Evolutionary conservation across 2,329 filamentous ascomycete genomes (phyloP), one percentile per base, ranked within the genome.

Genomic region (Fusarium goolgardi): DNA sequence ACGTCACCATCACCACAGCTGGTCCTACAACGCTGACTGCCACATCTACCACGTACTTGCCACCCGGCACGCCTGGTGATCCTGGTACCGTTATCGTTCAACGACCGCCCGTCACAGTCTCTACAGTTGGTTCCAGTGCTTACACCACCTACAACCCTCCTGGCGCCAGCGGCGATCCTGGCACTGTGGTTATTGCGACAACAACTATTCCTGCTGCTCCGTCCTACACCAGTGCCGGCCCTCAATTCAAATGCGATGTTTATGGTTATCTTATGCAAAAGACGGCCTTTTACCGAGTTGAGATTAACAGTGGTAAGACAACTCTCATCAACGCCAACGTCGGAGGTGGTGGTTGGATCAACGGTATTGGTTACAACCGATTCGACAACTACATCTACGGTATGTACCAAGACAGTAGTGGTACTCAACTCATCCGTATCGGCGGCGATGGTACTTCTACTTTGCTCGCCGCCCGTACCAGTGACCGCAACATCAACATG

Each of bases 401-500:
- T 32, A 69, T 72, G 56, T 31, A 45, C 4, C 37, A 45, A 40
- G 52, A 63, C 10, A 29, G 34, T 6, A 29, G 61, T 1, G 70
- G 70, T 3, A 61, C 69, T 6, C 70, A 72, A 43, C 44, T 73
- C 12, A 72, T 73, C 41, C 70, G 69, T 20, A 70, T 73, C 13
- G 68, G 57, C 4, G 66, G 54, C 11, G 66, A 72, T 20, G 71
- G 71, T 23, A 47, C 51, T n/a, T 71, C 56, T 32, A 67, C 67
- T 13, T 29, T 71, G 2, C 39, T 71, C 8, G 37, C 43, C 10
- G 56, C 63, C 18, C 66, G 69, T 20, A 59, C 69, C n/a, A 53
- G 49, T 10, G 69, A 68, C 37, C 56, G 45, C 8, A 41, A 32
- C 21, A 39, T 72, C 44, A 59, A 58, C n/a, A 69, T 72, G 63